Base-by-base conservation (phyloP, 305 asterid species). In the Plantago coronopus region DNA sequence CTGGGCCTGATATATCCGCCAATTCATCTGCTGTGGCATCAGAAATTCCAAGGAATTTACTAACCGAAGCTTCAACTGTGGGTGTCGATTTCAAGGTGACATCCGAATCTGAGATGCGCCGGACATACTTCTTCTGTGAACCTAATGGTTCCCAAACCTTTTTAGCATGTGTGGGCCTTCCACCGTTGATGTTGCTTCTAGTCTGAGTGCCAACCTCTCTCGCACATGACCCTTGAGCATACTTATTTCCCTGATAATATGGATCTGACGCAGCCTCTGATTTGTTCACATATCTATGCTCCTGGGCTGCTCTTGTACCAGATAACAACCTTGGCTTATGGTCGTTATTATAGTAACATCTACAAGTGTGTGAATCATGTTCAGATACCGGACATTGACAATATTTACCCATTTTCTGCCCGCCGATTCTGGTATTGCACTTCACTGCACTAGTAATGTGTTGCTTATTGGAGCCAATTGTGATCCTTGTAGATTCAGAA, bases 101-200 rank as follows among this genome's bases (percentile, higher is more conserved):
- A 69, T 84, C 94, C 29, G 78, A 69, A 70, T 84, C 95, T 5
- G 87, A 83, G 74, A 82, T 79, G 78, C 96, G 82, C 42, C 86
- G 77, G 43, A 69, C 49, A 66, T 78, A 83, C 74, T 83, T 83
- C 82, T 86, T 93, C 54, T 75, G 88, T 21, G 87, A 77, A 73
- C 84, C 96, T 79, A 85, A 71, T 59, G 99, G 99, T 76, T 93
- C 99, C 99, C 99, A 93, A 54, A 85, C 95, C 78, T 85, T 87
- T 82, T 83, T 87, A 50, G 78, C 70, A 68, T 48, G 66, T 66
- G 78, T 65, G 63, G 75, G 75, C 76, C 71, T 72, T 64, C 80
- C 77, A 47, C 70, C 47, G 45, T 51, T 59, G 31, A 51, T 65
- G 80, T 82, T 88, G 79, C 69, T 78, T 74, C 81, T 88, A 65